Percentiles rank a stretch among this genome's conserved stretches.
Conservation (phyloP, 1,139 yeast genomes). For the Diutina pseudorugosa region DNA sequence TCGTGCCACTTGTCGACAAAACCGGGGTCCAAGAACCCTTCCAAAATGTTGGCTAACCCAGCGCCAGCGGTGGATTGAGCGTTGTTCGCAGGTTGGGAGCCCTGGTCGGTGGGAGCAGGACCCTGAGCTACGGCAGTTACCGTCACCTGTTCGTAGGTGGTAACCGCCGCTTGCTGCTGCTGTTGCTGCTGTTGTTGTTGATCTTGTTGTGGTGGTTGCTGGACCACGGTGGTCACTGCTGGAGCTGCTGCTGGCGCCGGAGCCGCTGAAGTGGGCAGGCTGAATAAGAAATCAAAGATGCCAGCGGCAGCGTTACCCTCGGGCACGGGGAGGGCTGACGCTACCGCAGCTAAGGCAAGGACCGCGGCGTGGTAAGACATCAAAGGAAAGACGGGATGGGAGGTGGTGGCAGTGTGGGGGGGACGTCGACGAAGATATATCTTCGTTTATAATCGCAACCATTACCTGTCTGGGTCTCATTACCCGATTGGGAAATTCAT, state of each 20-base stretch:
- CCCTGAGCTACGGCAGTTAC: neutral
- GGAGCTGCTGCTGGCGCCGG: neutral
- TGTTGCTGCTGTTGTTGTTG: no score
- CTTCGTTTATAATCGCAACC: neutral
- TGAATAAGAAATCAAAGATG: neutral
- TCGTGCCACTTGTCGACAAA: neutral
- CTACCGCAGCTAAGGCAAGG: neutral
- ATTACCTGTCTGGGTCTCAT: neutral
- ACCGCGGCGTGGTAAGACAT: neutral
- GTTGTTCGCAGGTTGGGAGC: neutral
- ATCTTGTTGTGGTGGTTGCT: no score
- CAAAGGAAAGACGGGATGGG: neutral
- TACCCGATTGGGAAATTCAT: neutral
- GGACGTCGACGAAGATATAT: neutral
- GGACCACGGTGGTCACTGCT: neutral
- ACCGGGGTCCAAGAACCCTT: conserved; percentile 1
- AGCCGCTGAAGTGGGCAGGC: neutral
- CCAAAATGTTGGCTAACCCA: neutral
- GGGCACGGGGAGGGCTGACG: neutral
- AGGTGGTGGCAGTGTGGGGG: neutral
- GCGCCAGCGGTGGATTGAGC: neutral
- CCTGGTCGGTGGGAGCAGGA: neutral
- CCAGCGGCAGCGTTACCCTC: neutral
- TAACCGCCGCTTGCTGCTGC: neutral
- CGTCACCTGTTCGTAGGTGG: no score